A percentile compares a stretch with the other conserved stretches of the same genome.
Conservation (phyloP, 73 alveolate genomes). For the Breviolum minutum region DNA sequence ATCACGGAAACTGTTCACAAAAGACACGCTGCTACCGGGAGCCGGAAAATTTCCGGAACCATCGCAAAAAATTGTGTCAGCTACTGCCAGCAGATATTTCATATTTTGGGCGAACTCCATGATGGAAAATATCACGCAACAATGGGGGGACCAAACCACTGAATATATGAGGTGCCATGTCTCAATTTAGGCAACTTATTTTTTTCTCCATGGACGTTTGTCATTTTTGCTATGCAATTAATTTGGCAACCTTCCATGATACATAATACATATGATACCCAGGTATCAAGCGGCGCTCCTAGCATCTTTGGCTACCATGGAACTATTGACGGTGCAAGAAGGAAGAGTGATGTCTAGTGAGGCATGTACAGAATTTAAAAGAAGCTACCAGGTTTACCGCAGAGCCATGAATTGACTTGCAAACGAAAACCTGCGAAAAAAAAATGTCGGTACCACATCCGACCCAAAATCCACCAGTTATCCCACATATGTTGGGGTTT, state of each 20-base stretch:
- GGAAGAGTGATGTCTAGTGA: background rate
- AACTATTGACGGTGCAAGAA: background rate
- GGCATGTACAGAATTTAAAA: background rate
- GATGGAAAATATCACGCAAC: background rate
- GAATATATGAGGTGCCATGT: background rate
- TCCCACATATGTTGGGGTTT: background rate
- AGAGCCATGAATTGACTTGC: background rate
- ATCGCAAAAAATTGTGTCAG: background rate
- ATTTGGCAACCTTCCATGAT: background rate
- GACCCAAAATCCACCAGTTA: conserved; percentile 8
- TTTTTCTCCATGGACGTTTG: background rate
- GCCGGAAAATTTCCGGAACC: conserved; percentile 24
- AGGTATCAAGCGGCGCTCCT: background rate
- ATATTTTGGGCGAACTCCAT: background rate
- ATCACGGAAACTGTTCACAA: background rate
- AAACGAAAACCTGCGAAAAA: background rate
- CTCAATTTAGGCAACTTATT: background rate
- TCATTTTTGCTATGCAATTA: background rate
- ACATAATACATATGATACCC: background rate
- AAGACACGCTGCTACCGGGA: background rate
- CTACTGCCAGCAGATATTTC: background rate
- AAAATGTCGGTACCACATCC: background rate
- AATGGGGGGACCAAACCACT: background rate
- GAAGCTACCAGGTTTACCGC: background rate
- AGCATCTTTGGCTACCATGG: background rate